These are phyloP conservation scores for Colletotrichum somersetense DNA, from an alignment of 2,329 filamentous ascomycete genomes.

Conservation along the genomic window DNA sequence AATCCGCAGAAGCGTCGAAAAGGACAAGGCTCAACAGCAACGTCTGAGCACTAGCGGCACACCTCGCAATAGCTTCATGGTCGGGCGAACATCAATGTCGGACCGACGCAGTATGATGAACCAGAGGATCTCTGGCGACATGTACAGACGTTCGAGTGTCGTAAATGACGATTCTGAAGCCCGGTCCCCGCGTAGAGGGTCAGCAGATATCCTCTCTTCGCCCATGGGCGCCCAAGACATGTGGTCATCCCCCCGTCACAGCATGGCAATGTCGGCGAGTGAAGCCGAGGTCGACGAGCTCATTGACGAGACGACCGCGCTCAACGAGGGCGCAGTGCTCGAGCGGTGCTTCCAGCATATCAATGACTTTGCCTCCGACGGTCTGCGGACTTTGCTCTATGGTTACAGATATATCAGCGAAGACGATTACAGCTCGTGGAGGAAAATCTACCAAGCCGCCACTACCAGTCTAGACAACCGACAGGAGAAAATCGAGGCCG, in stretches of 20 bases:
- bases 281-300: slow-evolving; percentile 62
- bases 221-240: slow-evolving; percentile 42
- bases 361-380: slow-evolving; percentile 89
- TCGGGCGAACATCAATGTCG: slow-evolving; percentile 46
- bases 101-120: slow-evolving; percentile 44
- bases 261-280: slow-evolving; percentile 56
- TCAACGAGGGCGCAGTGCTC: slow-evolving; percentile 76
- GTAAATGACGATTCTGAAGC: slow-evolving; percentile 32
- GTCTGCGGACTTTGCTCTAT: slow-evolving; percentile 87
- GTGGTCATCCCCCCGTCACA: slow-evolving; percentile 46
- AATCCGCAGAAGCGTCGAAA: slow-evolving; percentile 68
- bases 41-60: slow-evolving; percentile 51
- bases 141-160: slow-evolving; percentile 26
- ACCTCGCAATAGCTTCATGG: slow-evolving; percentile 56
- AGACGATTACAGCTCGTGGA: slow-evolving; percentile 82
- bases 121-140: slow-evolving; percentile 46
- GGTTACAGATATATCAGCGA: slow-evolving; percentile 83
- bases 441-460: slow-evolving; percentile 80
- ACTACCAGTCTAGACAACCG: slow-evolving; percentile 86
- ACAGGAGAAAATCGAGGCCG: slow-evolving; percentile 82
- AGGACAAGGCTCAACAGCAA: slow-evolving; percentile 52
- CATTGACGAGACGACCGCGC: slow-evolving; percentile 70
- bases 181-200: slow-evolving; percentile 40
- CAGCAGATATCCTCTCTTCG: slow-evolving; percentile 47
- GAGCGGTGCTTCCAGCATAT: slow-evolving; percentile 91